Conservation (phyloP, 257 asterid species). For the Solanum tacnaense region DNA sequence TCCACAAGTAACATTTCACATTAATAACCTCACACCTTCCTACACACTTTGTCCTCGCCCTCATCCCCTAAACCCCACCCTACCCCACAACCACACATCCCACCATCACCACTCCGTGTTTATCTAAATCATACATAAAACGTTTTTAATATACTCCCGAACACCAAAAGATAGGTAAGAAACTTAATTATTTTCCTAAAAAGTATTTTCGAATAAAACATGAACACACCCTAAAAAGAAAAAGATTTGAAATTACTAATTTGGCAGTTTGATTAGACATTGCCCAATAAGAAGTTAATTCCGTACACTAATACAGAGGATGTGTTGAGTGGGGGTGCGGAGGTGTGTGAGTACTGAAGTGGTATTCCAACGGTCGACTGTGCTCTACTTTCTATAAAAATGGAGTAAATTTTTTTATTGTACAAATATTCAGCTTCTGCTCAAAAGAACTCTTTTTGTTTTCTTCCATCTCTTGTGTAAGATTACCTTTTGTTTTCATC, state of each 20-base stretch:
- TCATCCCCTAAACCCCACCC: too few relatives aligned
- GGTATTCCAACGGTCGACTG: conserved; percentile 67
- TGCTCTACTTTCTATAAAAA: conserved; percentile 2
- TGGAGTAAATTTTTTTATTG: too few relatives aligned
- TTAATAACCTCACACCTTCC: too few relatives aligned
- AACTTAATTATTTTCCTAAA: background rate
- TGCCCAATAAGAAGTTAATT: background rate
- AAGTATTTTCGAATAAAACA: background rate
- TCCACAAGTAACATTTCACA: too few relatives aligned
- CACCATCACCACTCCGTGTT: too few relatives aligned
- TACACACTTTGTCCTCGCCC: too few relatives aligned
- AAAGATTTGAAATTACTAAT: background rate
- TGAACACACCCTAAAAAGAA: background rate
- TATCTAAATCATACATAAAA: too few relatives aligned
- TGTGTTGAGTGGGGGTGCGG: background rate
- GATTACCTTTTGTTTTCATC: background rate
- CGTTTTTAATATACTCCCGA: background rate
- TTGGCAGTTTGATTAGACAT: background rate
- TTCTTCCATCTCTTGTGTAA: too few relatives aligned
- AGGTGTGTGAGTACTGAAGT: background rate
- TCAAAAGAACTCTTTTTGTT: background rate
- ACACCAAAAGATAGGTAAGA: background rate
- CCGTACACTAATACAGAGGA: background rate
- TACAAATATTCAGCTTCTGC: background rate
- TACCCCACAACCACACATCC: too few relatives aligned